Percentiles rank a stretch among this genome's conserved stretches.
These are phyloP conservation scores for Penicillium digitatum DNA, from an alignment of 2,329 filamentous ascomycete species.

Conservation along the genomic window DNA sequence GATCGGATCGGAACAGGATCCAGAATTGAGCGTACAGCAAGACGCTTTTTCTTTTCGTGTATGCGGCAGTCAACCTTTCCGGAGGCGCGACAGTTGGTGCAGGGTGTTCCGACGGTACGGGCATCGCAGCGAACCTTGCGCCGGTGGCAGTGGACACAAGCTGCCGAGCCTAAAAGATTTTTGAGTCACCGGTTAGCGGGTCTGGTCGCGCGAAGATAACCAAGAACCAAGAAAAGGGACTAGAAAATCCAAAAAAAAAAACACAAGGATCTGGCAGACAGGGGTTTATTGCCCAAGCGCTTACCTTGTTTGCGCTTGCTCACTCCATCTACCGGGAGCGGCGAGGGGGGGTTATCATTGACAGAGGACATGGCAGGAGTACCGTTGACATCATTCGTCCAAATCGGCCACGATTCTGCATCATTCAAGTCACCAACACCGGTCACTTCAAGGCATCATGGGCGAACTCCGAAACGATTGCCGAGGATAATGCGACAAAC, in stretches of 20 bases:
- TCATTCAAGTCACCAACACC: slow-evolving; percentile 13
- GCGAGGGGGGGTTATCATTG: slow-evolving; percentile 32
- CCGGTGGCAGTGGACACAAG: slow-evolving; percentile 50
- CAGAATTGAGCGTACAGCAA: slow-evolving; percentile 40
- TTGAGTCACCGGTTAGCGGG: slow-evolving; percentile 16
- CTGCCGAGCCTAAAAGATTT: slow-evolving; percentile 36
- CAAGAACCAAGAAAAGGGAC: not conserved
- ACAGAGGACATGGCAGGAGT: slow-evolving; percentile 37
- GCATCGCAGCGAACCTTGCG: slow-evolving; percentile 53
- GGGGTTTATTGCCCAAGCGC: slow-evolving; percentile 1
- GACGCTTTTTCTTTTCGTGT: slow-evolving; percentile 51
- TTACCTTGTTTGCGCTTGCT: slow-evolving; percentile 41
- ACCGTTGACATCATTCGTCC: slow-evolving; percentile 26
- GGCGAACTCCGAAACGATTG: slow-evolving; percentile 8
- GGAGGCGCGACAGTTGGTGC: slow-evolving; percentile 48
- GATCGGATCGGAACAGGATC: slow-evolving; percentile 48
- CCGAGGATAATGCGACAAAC: slow-evolving; percentile 18
- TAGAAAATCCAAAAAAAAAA: not conserved
- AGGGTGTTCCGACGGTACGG: slow-evolving; percentile 46
- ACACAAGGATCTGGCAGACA: not conserved
- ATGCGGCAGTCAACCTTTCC: slow-evolving; percentile 45
- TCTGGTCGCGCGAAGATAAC: not conserved
- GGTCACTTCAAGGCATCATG: slow-evolving; percentile 21
- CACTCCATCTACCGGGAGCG: slow-evolving; percentile 33
- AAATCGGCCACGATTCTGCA: slow-evolving; percentile 23